Evolutionary conservation across 148 eudicot species (phyloP), one percentile per base, ranked within the genome.

Genomic region (Heliamphora exappendiculata): DNA sequence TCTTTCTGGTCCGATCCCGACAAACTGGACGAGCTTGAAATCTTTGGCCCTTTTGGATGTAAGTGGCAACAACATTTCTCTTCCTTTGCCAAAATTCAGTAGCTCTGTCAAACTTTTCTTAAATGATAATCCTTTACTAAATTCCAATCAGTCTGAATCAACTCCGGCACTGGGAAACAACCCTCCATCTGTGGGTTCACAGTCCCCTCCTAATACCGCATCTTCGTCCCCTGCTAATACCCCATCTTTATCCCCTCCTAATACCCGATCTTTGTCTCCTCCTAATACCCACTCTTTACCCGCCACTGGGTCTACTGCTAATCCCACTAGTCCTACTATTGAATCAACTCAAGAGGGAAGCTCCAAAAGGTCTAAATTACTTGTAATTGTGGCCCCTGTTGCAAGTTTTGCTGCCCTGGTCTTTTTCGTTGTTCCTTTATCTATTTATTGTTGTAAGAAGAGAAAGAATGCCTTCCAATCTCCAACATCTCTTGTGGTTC

Each of bases 11-110:
- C 84, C 86, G 36, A 76, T 96, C 76, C 99, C 99, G 4, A 47
- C 83, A 13, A 93, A 86, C 59, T 96, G 93, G 94, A 82, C 91
- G 33, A 65, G 79, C 67, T 88, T 96, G 85, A 85, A 87, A 85
- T 91, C 89, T 49, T 85, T 96, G 62, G 71, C 80, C 24, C 3
- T 81, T 67, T 53, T 96, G 78, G 91, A 96, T 82, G 78, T 93
- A 58, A 89, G 94, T 67, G 79, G 83, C 78, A 96, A 96, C 82
- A 80, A 88, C 53, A 79, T 96, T 77, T 93, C 95, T 65, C 88
- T 90, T 84, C 98, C 99, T 33, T 67, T 82, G 78, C 99, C 98
- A 6, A 81, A 78, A 2, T 96, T 96, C 78, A 75, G 80, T 59
- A 34, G 80, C 58, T 77, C 73, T 28, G 88, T 91, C 33, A 87